These are phyloP conservation scores for Penicillium oxalicum DNA, from an alignment of 2,329 filamentous ascomycete species.

Conservation along the genomic window DNA sequence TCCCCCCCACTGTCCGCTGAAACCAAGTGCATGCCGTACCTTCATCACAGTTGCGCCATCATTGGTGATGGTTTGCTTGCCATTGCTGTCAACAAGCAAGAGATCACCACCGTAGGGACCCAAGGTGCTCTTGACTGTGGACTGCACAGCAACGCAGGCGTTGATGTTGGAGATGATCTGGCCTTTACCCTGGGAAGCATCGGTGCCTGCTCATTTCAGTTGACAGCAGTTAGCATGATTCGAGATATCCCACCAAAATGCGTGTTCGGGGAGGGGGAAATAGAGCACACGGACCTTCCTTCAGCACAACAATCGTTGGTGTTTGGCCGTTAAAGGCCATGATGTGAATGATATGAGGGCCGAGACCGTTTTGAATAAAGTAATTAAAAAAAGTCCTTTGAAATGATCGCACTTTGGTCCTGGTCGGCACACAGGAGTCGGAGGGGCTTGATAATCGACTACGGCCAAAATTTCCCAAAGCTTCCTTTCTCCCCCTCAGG, in stretches of 20 bases:
- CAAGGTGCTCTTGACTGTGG: constrained; percentile 90
- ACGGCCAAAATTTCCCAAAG: constrained; percentile 40
- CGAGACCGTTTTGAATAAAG: constrained; percentile 14
- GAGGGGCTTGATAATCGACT: constrained; percentile 29
- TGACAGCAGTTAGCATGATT: constrained; percentile 22
- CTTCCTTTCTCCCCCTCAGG: constrained; percentile 29
- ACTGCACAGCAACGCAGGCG: constrained; percentile 91
- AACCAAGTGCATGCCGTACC: constrained; percentile 45
- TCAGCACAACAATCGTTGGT: constrained; percentile 95
- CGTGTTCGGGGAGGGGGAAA: constrained; percentile 15
- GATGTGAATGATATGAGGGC: constrained; percentile 29
- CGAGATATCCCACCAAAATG: constrained; percentile 17
- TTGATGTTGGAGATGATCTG: constrained; percentile 98
- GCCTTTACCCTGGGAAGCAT: constrained; percentile 92
- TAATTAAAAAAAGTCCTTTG: constrained; percentile 6
- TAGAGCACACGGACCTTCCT: constrained; percentile 66
- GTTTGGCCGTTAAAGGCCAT: constrained; percentile 98
- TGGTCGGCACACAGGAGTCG: constrained; percentile 23
- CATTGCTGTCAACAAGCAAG: constrained; percentile 92
- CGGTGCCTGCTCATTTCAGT: constrained; percentile 63
- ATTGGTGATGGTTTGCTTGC: constrained; percentile 95
- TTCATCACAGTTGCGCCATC: constrained; percentile 99
- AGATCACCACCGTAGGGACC: constrained; percentile 96
- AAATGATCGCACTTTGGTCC: constrained; percentile 23
- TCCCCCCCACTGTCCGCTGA: neutral